Evolutionary conservation across 352 stramenopile species (phyloP).

Genomic region (Pythium insidiosum): DNA sequence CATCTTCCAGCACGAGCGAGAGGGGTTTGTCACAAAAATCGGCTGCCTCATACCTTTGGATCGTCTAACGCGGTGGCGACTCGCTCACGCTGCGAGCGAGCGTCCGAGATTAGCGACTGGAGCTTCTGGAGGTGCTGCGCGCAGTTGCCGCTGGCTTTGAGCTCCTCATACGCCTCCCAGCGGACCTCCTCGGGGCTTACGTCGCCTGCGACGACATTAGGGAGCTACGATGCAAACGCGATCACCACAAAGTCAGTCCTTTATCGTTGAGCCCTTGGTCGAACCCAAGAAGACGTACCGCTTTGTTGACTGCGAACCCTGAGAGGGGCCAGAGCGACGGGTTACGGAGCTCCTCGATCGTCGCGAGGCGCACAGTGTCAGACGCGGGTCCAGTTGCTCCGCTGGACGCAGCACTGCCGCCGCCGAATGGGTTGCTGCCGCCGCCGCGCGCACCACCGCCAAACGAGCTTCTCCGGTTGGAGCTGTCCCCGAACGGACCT

Average conservation of each 20-base stretch:
- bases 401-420: constrained; percentile 5
- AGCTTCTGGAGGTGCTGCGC: constrained; percentile 31
- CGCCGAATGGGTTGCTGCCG: constrained; percentile 6
- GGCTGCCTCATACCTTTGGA: constrained; percentile 6
- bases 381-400: constrained; percentile 10
- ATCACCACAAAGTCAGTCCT: not conserved
- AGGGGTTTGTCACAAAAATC: not conserved
- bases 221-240: constrained; percentile 18
- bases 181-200: constrained; percentile 54
- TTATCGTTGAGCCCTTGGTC: constrained; percentile 23
- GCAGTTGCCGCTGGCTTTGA: constrained; percentile 34
- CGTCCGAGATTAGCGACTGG: constrained; percentile 27
- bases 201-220: constrained; percentile 48
- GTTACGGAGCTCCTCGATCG: constrained; percentile 50
- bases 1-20: not conserved
- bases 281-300: constrained; percentile 25
- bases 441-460: constrained; percentile 1
- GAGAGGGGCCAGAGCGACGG: constrained; percentile 55
- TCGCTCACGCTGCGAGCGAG: constrained; percentile 40
- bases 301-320: constrained; percentile 54
- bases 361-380: constrained; percentile 30
- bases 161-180: constrained; percentile 52
- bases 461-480: not conserved
- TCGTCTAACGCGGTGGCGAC: constrained; percentile 42
- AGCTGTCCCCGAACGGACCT: constrained; percentile 3